These are phyloP conservation scores for Euphorbia celastroides DNA, from an alignment of 441 rosid species.

Conservation along the genomic window DNA sequence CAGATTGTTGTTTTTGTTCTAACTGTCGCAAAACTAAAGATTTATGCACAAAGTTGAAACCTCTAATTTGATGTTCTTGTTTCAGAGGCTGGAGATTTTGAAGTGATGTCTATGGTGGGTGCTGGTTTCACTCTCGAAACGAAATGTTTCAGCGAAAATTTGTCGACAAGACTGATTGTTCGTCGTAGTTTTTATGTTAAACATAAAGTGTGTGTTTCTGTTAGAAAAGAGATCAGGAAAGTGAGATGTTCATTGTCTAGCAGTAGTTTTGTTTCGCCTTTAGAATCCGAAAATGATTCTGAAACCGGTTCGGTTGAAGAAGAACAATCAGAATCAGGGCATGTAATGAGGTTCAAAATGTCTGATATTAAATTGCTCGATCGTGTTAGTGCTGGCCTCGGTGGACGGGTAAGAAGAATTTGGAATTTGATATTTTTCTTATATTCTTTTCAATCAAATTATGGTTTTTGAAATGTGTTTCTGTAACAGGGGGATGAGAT, in stretches of 20 bases:
- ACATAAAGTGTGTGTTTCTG: conserved; percentile 16
- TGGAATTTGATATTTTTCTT: not conserved
- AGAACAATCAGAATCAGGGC: conserved; percentile 35
- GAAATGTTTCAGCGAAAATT: conserved; percentile 26
- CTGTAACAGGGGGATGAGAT: conserved; percentile 72
- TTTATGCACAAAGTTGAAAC: too few species aligned
- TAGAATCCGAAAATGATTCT: conserved; percentile 38
- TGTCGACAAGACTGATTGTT: conserved; percentile 28
- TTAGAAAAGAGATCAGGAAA: conserved; percentile 18
- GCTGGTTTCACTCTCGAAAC: conserved; percentile 28
- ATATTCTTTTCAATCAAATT: not conserved
- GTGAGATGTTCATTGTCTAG: conserved; percentile 39
- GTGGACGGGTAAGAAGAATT: conserved; percentile 59
- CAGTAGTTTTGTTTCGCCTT: conserved; percentile 26
- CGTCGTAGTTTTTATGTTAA: conserved; percentile 15
- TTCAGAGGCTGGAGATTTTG: conserved; percentile 6
- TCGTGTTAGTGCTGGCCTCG: conserved; percentile 78
- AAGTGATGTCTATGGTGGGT: conserved; percentile 48
- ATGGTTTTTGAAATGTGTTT: conserved; percentile 7
- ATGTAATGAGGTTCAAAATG: conserved; percentile 70
- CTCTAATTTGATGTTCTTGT: not conserved
- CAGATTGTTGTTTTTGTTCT: not conserved
- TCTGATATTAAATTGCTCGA: conserved; percentile 73
- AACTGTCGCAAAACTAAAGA: too few species aligned
- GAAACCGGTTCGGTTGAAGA: conserved; percentile 30